Percentiles rank a stretch among this genome's conserved stretches.
Conservation (phyloP, 176 grass and related monocot species). For the Zizania latifolia region DNA sequence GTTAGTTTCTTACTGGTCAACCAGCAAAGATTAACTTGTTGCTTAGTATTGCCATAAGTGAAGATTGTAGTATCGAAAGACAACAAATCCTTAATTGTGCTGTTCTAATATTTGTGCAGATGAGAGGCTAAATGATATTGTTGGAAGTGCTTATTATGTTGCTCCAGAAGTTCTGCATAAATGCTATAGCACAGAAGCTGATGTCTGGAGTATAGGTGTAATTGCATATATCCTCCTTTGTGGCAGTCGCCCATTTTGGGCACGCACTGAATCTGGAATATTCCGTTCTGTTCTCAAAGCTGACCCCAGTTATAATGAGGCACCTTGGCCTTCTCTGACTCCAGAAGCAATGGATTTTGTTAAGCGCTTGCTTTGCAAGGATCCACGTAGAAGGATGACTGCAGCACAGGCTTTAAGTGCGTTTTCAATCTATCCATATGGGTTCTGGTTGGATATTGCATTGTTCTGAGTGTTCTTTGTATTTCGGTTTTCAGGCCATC, state of each 20-base stretch:
- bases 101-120: slow-evolving; percentile 43
- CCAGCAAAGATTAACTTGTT: background rate
- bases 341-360: slow-evolving; percentile 76
- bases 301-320: slow-evolving; percentile 64
- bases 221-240: slow-evolving; percentile 86
- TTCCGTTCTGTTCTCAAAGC: slow-evolving; percentile 83
- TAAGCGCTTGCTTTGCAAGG: slow-evolving; percentile 65
- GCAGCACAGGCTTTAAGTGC: slow-evolving; percentile 72
- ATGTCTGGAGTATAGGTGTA: slow-evolving; percentile 88
- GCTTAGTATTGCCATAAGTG: background rate
- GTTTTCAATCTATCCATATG: slow-evolving; percentile 1
- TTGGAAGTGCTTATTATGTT: slow-evolving; percentile 94
- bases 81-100: background rate
- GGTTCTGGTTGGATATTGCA: background rate
- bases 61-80: background rate
- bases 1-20: slow-evolving; percentile 25
- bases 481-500: slow-evolving; percentile 52
- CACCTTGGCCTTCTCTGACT: slow-evolving; percentile 71
- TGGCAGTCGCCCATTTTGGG: slow-evolving; percentile 82
- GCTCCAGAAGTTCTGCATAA: slow-evolving; percentile 86
- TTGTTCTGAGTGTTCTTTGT: slow-evolving; percentile 14
- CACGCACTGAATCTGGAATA: slow-evolving; percentile 79
- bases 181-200: slow-evolving; percentile 79
- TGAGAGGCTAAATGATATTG: slow-evolving; percentile 87
- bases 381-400: slow-evolving; percentile 88